Evolutionary conservation across 2,329 filamentous ascomycete genomes (phyloP).

Genomic region (Rasamsonia emersonii): DNA sequence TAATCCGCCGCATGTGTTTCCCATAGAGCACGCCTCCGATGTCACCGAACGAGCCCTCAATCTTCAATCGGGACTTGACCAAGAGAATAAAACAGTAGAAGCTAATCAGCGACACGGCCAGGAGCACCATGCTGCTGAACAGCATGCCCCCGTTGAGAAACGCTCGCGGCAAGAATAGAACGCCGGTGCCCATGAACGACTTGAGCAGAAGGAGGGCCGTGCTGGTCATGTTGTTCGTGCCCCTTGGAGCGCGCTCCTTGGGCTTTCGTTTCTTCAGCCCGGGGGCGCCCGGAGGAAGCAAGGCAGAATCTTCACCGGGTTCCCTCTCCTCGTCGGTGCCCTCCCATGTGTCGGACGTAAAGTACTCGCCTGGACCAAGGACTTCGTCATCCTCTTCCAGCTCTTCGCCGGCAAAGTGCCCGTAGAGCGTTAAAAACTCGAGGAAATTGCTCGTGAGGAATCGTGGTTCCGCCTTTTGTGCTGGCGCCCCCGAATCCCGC

Average conservation of each 20-base stretch:
- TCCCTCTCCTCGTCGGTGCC: constrained; percentile 54
- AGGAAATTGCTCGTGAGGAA: constrained; percentile 88
- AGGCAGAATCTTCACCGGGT: constrained; percentile 77
- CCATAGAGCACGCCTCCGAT: constrained; percentile 91
- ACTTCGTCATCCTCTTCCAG: constrained; percentile 94
- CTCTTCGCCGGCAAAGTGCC: constrained; percentile 95
- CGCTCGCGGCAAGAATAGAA: constrained; percentile 27
- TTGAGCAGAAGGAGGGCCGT: constrained; percentile 84
- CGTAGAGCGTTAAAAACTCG: constrained; percentile 90
- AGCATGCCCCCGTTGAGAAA: constrained; percentile 97
- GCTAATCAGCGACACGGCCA: constrained; percentile 74
- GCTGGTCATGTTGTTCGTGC: constrained; percentile 68
- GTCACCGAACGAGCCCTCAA: constrained; percentile 94
- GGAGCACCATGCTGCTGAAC: constrained; percentile 86
- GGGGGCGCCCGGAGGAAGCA: constrained; percentile 62
- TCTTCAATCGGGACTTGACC: constrained; percentile 72
- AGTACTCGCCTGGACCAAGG: constrained; percentile 80
- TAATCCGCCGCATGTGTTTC: constrained; percentile 77
- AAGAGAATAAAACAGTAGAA: constrained; percentile 97
- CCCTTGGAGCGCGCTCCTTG: constrained; percentile 63
- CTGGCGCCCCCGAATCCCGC: constrained; percentile 28
- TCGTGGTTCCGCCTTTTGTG: constrained; percentile 41
- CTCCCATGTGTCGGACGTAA: constrained; percentile 66
- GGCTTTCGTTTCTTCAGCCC: constrained; percentile 65
- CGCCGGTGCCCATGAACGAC: constrained; percentile 72